A percentile compares a stretch with the other conserved stretches of the same genome.
Evolutionary conservation across 306 rosid species (phyloP).

Genomic region (Cucurbita argyrosperma): DNA sequence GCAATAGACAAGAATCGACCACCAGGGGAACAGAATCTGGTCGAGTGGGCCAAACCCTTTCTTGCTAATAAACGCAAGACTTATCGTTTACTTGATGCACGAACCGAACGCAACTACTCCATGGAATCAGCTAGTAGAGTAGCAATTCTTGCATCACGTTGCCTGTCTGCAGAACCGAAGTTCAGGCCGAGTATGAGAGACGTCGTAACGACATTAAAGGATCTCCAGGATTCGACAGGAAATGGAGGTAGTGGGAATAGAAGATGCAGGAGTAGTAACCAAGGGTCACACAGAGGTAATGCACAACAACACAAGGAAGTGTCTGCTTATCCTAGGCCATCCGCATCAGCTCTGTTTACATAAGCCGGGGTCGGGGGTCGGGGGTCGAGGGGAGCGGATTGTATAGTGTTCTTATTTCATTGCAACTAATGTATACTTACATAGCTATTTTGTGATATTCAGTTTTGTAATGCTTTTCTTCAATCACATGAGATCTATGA

Average conservation of each 20-base stretch:
- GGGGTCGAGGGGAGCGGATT: neutral
- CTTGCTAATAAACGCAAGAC: slow-evolving; percentile 31
- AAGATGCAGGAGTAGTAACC: slow-evolving; percentile 4
- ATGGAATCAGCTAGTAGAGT: slow-evolving; percentile 27
- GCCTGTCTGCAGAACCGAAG: slow-evolving; percentile 32
- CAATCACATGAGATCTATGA: neutral
- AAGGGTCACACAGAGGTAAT: neutral
- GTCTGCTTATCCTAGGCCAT: slow-evolving; percentile 12
- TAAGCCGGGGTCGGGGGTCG: neutral
- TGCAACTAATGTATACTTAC: neutral
- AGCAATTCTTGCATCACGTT: slow-evolving; percentile 21
- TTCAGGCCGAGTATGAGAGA: slow-evolving; percentile 31
- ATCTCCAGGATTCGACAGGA: slow-evolving; percentile 20
- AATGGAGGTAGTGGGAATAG: neutral
- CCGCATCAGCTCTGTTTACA: slow-evolving; percentile 8
- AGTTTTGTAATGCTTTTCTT: neutral
- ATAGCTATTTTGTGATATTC: neutral
- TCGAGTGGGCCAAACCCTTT: slow-evolving; percentile 34
- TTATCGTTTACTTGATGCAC: slow-evolving; percentile 29
- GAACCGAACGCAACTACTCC: slow-evolving; percentile 30
- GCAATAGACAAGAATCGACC: slow-evolving; percentile 43
- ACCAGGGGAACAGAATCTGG: slow-evolving; percentile 30
- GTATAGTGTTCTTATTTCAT: neutral
- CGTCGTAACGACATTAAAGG: slow-evolving; percentile 18
- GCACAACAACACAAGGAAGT: neutral